Evolutionary conservation across 192 early-diverging fungal species (phyloP), one percentile per base, ranked within the genome.

Genomic region (Linnemannia elongata): DNA sequence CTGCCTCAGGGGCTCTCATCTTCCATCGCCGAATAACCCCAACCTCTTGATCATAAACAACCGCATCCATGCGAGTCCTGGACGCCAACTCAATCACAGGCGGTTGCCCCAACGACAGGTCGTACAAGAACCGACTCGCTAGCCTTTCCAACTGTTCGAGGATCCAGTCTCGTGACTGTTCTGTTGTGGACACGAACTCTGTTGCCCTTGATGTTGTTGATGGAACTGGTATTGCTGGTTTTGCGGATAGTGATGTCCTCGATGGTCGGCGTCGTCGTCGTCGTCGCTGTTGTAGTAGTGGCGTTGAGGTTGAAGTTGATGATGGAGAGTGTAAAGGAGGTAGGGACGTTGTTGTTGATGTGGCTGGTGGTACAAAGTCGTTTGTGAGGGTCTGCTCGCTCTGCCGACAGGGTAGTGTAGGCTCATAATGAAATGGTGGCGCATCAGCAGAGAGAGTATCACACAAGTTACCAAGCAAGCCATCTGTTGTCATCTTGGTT

Each of bases 21-120:
- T 12, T 12, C 30, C 60, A 70, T 3, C 85, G 30, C 15, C 79
- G 71, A 39, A 87, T 78, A 1, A 87, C 68, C 12, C 85, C 85
- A 24, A 27, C 54, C 12, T 42, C 18, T 4, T 74, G 24, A 42
- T 87, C 85, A 55, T 87, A 87, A 3, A 39, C 57, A 38, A 78
- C 74, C 7, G 75, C 35, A 30, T 75, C 33, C 44, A 27, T 17
- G 18, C 42, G 10, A 8, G 22, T 13, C 20, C 84, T 80, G 6
- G 57, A 66, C 0, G 78, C n/a, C 4, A 81, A 27, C 12, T 55
- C 47, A 20, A 78, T n/a, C n/a, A 12, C 49, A 15, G 84, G 84
- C 9, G 12, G 30, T 6, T 30, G 4, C 12, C 47, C 54, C 15
- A 69, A 15, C 8, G 82, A 78, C 20, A 84, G 20, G 18, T 79